Conservation (phyloP, 495 filamentous ascomycete species). For the Penicillium arizonense region DNA sequence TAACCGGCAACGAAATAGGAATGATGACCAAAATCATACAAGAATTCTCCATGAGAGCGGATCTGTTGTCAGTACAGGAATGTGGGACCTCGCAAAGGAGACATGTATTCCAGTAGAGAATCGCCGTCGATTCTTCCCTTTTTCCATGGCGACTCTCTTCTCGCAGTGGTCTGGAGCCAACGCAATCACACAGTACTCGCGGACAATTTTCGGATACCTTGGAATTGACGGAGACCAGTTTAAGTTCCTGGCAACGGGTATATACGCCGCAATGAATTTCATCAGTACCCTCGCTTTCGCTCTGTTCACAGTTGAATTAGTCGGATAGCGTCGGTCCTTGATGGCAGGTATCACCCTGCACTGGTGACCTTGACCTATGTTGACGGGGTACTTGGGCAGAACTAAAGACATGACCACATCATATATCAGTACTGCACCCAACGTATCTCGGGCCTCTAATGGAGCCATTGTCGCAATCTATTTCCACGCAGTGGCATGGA, state of each 20-base stretch:
- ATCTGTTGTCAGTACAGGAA: constrained; percentile 48
- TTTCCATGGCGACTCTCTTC: constrained; percentile 25
- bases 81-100: constrained; percentile 60
- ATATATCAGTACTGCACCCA: constrained; percentile 9
- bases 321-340: constrained; percentile 58
- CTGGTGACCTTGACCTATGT: constrained; percentile 19
- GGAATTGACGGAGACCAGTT: constrained; percentile 33
- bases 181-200: constrained; percentile 28
- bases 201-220: constrained; percentile 29
- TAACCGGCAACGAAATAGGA: constrained; percentile 22
- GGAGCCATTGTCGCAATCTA: constrained; percentile 57
- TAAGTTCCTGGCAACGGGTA: constrained; percentile 39
- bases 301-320: constrained; percentile 61
- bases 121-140: constrained; percentile 52
- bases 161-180: constrained; percentile 31
- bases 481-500: constrained; percentile 58
- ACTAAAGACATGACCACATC: constrained; percentile 9
- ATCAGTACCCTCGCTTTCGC: constrained; percentile 55
- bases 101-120: constrained; percentile 62
- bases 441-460: constrained; percentile 29
- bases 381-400: constrained; percentile 15
- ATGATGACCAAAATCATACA: constrained; percentile 29
- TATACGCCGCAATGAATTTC: constrained; percentile 46
- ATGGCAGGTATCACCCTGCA: constrained; percentile 21
- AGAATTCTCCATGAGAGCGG: constrained; percentile 61